Conservation (phyloP, 164 flowering plant genomes). For the Pachysandra terminalis region DNA sequence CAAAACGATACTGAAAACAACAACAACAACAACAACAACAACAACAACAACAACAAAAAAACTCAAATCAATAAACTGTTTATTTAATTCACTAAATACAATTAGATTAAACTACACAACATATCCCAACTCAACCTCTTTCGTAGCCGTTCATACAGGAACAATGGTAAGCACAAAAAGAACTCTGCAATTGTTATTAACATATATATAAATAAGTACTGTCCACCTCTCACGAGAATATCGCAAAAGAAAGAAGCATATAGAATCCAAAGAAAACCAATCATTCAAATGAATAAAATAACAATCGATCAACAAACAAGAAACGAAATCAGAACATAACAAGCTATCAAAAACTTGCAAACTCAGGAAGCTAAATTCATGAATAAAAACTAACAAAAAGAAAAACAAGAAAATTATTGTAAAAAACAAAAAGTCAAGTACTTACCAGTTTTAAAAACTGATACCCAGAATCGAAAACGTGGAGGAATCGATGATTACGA, state of each 20-base stretch:
- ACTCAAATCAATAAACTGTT: too few relatives aligned
- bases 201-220: too few relatives aligned
- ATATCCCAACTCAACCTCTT: not conserved
- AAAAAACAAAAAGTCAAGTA: not conserved
- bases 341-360: not conserved
- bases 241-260: not conserved
- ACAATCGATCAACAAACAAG: not conserved
- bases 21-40: not conserved
- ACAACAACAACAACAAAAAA: too few relatives aligned
- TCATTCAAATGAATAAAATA: not conserved
- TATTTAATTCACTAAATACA: not conserved
- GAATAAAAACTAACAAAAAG: not conserved
- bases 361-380: not conserved
- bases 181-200: not conserved
- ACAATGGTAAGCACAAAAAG: not conserved
- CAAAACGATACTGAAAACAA: not conserved
- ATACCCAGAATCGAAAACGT: not conserved
- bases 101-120: not conserved
- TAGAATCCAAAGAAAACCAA: not conserved
- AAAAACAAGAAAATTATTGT: not conserved
- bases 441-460: not conserved
- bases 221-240: too few relatives aligned
- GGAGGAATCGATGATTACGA: not conserved
- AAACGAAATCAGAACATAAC: not conserved
- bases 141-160: not conserved